Evolutionary conservation across 257 asterid genomes (phyloP), one percentile per base, ranked within the genome.

Genomic region (Solanum tacnaense): DNA sequence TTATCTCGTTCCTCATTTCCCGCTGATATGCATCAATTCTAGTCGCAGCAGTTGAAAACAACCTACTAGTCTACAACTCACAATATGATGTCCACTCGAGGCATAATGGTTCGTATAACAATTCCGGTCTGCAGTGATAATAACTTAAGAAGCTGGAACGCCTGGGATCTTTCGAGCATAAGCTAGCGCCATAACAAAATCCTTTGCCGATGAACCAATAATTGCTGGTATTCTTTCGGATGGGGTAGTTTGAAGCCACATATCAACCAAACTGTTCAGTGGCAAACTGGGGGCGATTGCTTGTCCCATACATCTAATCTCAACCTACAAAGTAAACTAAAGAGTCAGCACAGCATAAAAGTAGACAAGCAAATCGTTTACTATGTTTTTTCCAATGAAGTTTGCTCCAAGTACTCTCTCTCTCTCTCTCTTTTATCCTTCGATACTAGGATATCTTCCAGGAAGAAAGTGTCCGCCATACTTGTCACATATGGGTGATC

Each of bases 181-280:
- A 89, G 93, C 92, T 88, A 96, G 83, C 23, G 91, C 96, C 98
- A 96, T 94, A 81, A 96, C 96, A 56, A 94, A 95, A 25, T 96
- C 98, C 93, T 96, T 96, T 15, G 98, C 98, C 23, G 99, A 94
- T 70, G 98, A 92, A 85, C 99, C 98, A 49, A 95, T 90, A 34
- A 92, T 88, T 46, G 95, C 94, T 41, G 95, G 84, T 56, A 95
- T 92, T 90, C 89, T 92, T 86, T 92, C 93, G 4, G 89, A 60
- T 2, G 92, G 56, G 2, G 94, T 86, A 70, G 92, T 92, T 89
- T 90, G 98, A 89, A 94, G 98, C 99, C 99, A 95, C 81, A 92
- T 71, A 83, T 95, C 99, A 56, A 94, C 94, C 52, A 96, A 91
- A 90, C 92, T 92, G 82, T 90, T 91, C 88, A 96, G 89, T 8